These are phyloP conservation scores for Phialemonium atrogriseum DNA, from an alignment of 2,329 filamentous ascomycete genomes.

Conservation along the genomic window DNA sequence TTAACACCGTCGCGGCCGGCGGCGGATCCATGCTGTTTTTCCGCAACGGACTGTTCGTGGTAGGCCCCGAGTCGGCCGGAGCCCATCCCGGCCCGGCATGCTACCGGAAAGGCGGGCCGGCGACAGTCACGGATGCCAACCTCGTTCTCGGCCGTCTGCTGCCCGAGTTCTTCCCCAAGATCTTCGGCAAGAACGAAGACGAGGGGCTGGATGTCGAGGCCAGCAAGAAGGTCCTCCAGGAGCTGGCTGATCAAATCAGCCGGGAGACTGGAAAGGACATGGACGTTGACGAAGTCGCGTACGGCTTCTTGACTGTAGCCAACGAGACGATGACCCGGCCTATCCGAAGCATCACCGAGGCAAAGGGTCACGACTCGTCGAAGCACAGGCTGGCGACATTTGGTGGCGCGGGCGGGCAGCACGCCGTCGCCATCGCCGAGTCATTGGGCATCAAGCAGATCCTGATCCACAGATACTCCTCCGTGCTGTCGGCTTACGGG, in stretches of 20 bases:
- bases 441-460: constrained; percentile 80
- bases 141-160: constrained; percentile 75
- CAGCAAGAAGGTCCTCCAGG: constrained; percentile 66
- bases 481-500: constrained; percentile 81
- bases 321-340: constrained; percentile 89
- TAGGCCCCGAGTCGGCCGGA: constrained; percentile 81
- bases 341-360: constrained; percentile 84
- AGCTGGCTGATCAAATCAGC: constrained; percentile 72
- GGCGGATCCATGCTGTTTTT: constrained; percentile 81
- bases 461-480: constrained; percentile 79
- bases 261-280: constrained; percentile 63
- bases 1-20: constrained; percentile 90
- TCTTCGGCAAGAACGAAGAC: constrained; percentile 85
- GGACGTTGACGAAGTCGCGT: constrained; percentile 76
- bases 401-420: constrained; percentile 84
- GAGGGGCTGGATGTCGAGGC: constrained; percentile 69
- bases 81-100: constrained; percentile 87
- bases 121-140: constrained; percentile 92
- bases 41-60: constrained; percentile 81
- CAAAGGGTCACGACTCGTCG: constrained; percentile 84
- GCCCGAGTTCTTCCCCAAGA: constrained; percentile 90
- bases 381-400: constrained; percentile 89
- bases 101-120: constrained; percentile 80
- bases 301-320: constrained; percentile 81
- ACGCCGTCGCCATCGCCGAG: constrained; percentile 84